These are phyloP conservation scores for Nakataea oryzae DNA, from an alignment of 2,329 filamentous ascomycete species.

Conservation along the genomic window DNA sequence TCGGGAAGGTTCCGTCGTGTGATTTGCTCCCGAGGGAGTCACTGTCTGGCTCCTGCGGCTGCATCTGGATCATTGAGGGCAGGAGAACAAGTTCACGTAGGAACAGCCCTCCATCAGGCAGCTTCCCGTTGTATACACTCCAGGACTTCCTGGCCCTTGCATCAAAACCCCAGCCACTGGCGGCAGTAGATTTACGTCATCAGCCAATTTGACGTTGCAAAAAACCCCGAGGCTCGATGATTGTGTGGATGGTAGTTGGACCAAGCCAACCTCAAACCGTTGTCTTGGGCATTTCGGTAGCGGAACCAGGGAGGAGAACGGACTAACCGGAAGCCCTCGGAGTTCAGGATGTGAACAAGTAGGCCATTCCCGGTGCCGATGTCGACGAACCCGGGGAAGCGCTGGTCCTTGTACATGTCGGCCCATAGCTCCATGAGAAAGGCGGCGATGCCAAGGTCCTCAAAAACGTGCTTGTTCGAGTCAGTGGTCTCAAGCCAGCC, in stretches of 20 bases:
- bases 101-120: slow-evolving; percentile 13
- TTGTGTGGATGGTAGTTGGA: neutral
- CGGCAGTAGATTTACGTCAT: neutral
- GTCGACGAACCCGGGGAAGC: slow-evolving; percentile 86
- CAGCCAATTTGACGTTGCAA: neutral
- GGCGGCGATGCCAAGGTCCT: slow-evolving; percentile 82
- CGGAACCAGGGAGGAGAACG: neutral
- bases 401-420: slow-evolving; percentile 56
- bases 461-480: slow-evolving; percentile 86
- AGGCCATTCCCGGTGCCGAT: slow-evolving; percentile 94
- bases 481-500: slow-evolving; percentile 82
- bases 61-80: slow-evolving; percentile 26
- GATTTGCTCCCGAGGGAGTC: neutral
- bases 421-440: slow-evolving; percentile 89
- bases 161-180: slow-evolving; percentile 77
- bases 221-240: neutral
- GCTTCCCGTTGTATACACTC: slow-evolving; percentile 49
- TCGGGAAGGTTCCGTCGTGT: slow-evolving; percentile 57
- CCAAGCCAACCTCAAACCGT: too few relatives aligned
- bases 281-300: neutral
- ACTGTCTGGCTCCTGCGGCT: neutral
- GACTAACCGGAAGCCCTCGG: slow-evolving; percentile 56
- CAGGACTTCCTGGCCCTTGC: slow-evolving; percentile 80
- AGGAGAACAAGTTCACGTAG: slow-evolving; percentile 39
- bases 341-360: slow-evolving; percentile 69